phyloP scores from a whole-genome alignment of 306 rosid species.

The Senna siamea region DNA sequence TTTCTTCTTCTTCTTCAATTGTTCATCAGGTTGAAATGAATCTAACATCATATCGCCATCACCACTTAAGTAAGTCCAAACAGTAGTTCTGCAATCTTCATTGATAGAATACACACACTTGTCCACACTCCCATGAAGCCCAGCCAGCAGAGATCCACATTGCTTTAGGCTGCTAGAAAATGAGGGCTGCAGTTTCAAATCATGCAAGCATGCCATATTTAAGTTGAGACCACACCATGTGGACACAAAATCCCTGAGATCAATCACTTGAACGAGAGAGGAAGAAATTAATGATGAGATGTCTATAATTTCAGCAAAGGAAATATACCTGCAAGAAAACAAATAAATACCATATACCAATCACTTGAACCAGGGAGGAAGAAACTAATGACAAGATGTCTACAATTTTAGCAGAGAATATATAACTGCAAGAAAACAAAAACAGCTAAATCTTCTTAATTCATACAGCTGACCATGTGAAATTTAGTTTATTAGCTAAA shows the following conservation, averaged over 20 bases:
- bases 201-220: too few species aligned
- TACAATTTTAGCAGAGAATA: conserved; percentile 56
- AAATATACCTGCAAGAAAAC: conserved; percentile 64
- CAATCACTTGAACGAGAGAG: conserved; percentile 58
- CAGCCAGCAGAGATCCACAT: too few species aligned
- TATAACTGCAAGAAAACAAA: conserved; percentile 46
- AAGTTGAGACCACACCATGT: too few species aligned
- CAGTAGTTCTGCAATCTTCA: too few species aligned
- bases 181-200: too few species aligned
- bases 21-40: conserved; percentile 81
- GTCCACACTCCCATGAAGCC: too few species aligned
- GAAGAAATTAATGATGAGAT: conserved; percentile 67
- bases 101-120: too few species aligned
- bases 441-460: too few species aligned
- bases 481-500: too few species aligned
- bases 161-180: too few species aligned
- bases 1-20: conserved; percentile 76
- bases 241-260: conserved; percentile 68
- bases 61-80: conserved; percentile 49
- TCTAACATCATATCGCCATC: conserved; percentile 64
- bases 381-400: conserved; percentile 55
- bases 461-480: too few species aligned
- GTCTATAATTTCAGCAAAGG: conserved; percentile 76
- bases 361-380: conserved; percentile 41
- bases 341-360: conserved; percentile 45